Percentiles rank a stretch among this genome's conserved stretches.
These are phyloP conservation scores for Gyrodon lividus DNA, from an alignment of 768 basidiomycete genomes.

Conservation along the genomic window DNA sequence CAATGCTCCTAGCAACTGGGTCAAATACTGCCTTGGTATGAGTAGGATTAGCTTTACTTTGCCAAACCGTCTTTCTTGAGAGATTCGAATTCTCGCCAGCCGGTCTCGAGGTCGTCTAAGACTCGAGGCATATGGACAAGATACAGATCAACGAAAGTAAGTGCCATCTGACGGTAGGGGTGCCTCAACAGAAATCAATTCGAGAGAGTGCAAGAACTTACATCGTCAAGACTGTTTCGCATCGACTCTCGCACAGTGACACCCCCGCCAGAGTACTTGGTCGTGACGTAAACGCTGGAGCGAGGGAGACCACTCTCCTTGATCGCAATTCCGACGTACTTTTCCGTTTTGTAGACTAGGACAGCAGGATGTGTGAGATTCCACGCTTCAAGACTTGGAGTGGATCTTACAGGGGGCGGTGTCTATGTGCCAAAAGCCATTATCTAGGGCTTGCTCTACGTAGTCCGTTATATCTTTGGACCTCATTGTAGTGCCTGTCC, in stretches of 20 bases:
- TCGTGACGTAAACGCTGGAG: constrained; percentile 49
- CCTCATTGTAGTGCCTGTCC: constrained; percentile 47
- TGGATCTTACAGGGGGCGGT: constrained; percentile 50
- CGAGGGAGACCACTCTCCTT: constrained; percentile 47
- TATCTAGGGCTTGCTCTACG: constrained; percentile 56
- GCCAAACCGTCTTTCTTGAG: constrained; percentile 43
- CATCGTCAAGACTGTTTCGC: constrained; percentile 50
- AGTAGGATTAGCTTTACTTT: constrained; percentile 6
- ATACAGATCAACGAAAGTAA: constrained; percentile 66
- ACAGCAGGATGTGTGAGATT: not conserved
- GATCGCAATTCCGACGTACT: constrained; percentile 40
- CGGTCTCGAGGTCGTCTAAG: constrained; percentile 34
- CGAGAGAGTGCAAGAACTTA: constrained; percentile 19
- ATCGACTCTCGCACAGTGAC: constrained; percentile 38
- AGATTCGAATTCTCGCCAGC: constrained; percentile 59
- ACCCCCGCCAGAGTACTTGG: constrained; percentile 47
- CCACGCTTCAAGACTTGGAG: not conserved
- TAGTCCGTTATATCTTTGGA: constrained; percentile 50
- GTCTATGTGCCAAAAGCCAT: constrained; percentile 63
- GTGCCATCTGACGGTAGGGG: constrained; percentile 46
- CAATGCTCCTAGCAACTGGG: constrained; percentile 53
- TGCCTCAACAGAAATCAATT: not conserved
- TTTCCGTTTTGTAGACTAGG: constrained; percentile 32
- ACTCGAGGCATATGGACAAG: constrained; percentile 55
- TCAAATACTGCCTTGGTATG: not conserved